A percentile compares a stretch with the other conserved stretches of the same genome.
Evolutionary conservation across 2,329 filamentous ascomycete genomes (phyloP).

Genomic region (Spiromastix sp.): DNA sequence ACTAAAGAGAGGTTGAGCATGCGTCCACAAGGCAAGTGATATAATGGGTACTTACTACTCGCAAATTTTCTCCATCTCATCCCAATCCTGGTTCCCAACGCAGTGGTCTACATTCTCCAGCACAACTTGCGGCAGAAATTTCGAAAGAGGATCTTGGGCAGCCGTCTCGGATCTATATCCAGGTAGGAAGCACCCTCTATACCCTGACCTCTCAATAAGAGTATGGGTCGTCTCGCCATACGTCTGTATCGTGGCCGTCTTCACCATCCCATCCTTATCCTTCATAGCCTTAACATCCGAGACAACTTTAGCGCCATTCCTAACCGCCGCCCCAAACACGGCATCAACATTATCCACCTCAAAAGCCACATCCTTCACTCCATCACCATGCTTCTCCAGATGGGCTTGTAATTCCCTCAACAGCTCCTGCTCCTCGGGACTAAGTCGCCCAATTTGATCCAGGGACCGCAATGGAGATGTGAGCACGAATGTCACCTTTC

Average conservation of each 20-base stretch:
- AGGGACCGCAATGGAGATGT: constrained; percentile 45
- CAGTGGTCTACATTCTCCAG: constrained; percentile 85
- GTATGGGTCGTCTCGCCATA: constrained; percentile 96
- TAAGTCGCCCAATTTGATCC: constrained; percentile 49
- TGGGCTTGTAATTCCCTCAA: constrained; percentile 71
- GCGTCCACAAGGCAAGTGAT: neutral
- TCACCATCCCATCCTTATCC: constrained; percentile 56
- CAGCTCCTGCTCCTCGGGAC: constrained; percentile 49
- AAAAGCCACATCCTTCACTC: constrained; percentile 90
- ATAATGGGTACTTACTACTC: constrained; percentile 40
- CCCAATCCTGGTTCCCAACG: constrained; percentile 94
- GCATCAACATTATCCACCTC: constrained; percentile 82
- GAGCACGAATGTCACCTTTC: constrained; percentile 33
- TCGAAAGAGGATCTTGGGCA: constrained; percentile 34
- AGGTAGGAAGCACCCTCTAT: constrained; percentile 70
- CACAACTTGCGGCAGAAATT: constrained; percentile 50
- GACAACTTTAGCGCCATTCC: constrained; percentile 31
- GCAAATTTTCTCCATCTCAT: constrained; percentile 63
- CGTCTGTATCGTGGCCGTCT: constrained; percentile 71
- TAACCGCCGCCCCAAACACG: constrained; percentile 65
- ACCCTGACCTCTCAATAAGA: constrained; percentile 62
- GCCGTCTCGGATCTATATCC: constrained; percentile 56
- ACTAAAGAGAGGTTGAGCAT: constrained; percentile 26
- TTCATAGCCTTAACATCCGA: constrained; percentile 44
- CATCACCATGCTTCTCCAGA: constrained; percentile 80